Evolutionary conservation across 2,329 filamentous ascomycete species (phyloP).

Genomic region (Setomelanomma holmii): DNA sequence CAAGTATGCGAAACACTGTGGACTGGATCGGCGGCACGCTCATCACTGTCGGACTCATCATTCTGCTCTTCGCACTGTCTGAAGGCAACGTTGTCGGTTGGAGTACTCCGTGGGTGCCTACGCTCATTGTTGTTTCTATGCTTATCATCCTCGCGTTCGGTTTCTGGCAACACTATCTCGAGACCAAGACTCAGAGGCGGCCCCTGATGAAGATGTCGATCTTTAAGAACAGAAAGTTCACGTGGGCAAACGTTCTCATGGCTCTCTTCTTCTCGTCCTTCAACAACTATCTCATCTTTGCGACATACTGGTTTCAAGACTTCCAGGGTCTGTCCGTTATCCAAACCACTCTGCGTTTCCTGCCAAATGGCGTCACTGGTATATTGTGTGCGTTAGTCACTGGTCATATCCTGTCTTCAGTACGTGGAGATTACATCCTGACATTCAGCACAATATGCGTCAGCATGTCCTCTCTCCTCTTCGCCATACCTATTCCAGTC

Average conservation of each 20-base stretch:
- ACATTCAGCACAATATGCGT: constrained; percentile 65
- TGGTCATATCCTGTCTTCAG: constrained; percentile 48
- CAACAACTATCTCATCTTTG: constrained; percentile 71
- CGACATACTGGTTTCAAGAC: constrained; percentile 75
- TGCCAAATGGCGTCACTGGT: constrained; percentile 69
- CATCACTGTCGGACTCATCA: constrained; percentile 67
- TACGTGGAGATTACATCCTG: constrained; percentile 66
- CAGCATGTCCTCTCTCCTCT: constrained; percentile 64
- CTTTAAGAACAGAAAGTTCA: constrained; percentile 67
- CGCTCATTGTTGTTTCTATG: constrained; percentile 65
- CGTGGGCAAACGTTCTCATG: constrained; percentile 70
- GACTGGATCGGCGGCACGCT: constrained; percentile 73
- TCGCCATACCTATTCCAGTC: constrained; percentile 68
- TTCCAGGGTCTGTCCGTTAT: constrained; percentile 67
- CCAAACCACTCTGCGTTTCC: constrained; percentile 73
- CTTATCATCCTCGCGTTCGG: constrained; percentile 64
- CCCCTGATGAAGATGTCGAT: constrained; percentile 73
- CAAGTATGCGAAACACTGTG: constrained; percentile 55
- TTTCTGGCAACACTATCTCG: constrained; percentile 67
- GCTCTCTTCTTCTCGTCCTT: constrained; percentile 71
- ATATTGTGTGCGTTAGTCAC: constrained; percentile 64
- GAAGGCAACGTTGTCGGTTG: constrained; percentile 75
- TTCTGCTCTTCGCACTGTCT: constrained; percentile 71
- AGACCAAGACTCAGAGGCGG: constrained; percentile 57
- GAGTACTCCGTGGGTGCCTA: constrained; percentile 67